Evolutionary conservation across 148 eudicot species (phyloP), one percentile per base, ranked within the genome.

Genomic region (Chenopodium berlandieri): DNA sequence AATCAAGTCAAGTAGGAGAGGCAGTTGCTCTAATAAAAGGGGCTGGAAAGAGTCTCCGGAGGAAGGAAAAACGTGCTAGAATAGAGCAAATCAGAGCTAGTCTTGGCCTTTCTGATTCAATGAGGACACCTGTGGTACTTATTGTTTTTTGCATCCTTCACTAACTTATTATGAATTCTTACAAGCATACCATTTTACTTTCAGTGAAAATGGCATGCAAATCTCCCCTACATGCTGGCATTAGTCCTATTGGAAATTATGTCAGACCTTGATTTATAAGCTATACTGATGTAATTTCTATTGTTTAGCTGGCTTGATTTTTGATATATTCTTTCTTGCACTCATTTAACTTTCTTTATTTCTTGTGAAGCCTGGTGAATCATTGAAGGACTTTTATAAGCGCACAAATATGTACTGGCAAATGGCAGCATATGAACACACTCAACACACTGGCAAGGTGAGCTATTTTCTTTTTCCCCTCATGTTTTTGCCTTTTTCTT

Each of bases 341-440:
- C 52, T 67, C 34, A 52, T 47, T 76, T 10, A 65, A 27, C 67
- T 44, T 72, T 56, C 44, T 71, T 74, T 76, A 6, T 66, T 6
- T 70, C 75, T 83, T 34, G 4, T 85, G 78, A 90, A 95, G 99
- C 99, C 98, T 50, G 98, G 98, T 84, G 99, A 96, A 88, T 81
- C 97, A 37, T 79, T 96, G 88, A 91, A 82, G 88, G 99, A 96
- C 82, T 96, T 96, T 85, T 96, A 94, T 86, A 92, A 88, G 71
- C 97, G 99, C 56, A 96, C 99, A 52, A 91, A 88, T 87, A 83
- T 86, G 88, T 96, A 96, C 82, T 94, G 99, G 99, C 99, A 94
- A 92, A 96, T 94, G 98, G 99, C 99, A 34, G 99, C 99, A 30
- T 88, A 96, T 85, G 99, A 96, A 82, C 98, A 95, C 83, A 96